These are phyloP conservation scores for Fusarium scirpi DNA, from an alignment of 2,329 filamentous ascomycete species.

Conservation along the genomic window DNA sequence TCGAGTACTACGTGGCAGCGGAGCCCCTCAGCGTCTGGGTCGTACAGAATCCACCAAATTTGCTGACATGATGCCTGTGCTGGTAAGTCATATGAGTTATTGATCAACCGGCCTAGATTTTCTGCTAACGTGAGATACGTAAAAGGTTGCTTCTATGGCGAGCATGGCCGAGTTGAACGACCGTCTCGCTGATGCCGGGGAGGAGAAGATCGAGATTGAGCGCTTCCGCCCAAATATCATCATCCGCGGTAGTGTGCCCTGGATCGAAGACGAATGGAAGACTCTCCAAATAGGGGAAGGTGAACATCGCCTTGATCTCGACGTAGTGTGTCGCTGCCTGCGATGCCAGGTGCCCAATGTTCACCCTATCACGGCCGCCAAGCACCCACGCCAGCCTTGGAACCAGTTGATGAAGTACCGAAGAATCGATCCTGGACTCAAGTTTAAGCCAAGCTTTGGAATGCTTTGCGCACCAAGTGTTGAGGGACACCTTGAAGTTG, in stretches of 20 bases:
- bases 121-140: constrained; percentile 71
- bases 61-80: constrained; percentile 58
- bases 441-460: constrained; percentile 74
- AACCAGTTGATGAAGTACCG: constrained; percentile 71
- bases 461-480: constrained; percentile 71
- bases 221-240: constrained; percentile 74
- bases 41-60: constrained; percentile 66
- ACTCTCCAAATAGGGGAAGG: constrained; percentile 59
- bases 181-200: constrained; percentile 57
- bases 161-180: constrained; percentile 69
- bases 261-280: constrained; percentile 75
- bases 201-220: constrained; percentile 67
- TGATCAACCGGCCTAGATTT: constrained; percentile 53
- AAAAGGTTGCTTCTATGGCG: constrained; percentile 64
- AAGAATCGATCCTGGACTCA: constrained; percentile 69
- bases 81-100: constrained; percentile 14
- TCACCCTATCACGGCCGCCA: constrained; percentile 70
- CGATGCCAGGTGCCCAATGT: constrained; percentile 74
- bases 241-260: constrained; percentile 65
- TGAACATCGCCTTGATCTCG: constrained; percentile 56
- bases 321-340: constrained; percentile 70
- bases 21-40: constrained; percentile 65
- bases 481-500: constrained; percentile 66
- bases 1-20: constrained; percentile 67
- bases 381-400: constrained; percentile 71